Evolutionary conservation across 2,329 filamentous ascomycete species (phyloP).

Genomic region (Curvularia lunata): DNA sequence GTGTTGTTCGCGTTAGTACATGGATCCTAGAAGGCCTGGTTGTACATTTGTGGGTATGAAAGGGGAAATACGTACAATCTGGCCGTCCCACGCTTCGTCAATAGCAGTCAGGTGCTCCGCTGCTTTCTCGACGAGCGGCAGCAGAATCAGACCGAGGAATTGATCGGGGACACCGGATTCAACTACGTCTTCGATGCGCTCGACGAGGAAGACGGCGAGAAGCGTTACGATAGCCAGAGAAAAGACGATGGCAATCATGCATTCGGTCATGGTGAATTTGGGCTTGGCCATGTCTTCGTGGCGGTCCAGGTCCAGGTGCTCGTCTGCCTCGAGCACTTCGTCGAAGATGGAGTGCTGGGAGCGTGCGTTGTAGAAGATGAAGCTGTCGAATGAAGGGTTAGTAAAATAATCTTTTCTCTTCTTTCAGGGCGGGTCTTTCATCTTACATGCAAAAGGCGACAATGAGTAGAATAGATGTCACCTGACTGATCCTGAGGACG

Average conservation of each 20-base stretch:
- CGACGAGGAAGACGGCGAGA: slow-evolving; percentile 75
- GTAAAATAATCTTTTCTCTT: neutral
- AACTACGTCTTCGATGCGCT: slow-evolving; percentile 71
- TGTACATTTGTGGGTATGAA: neutral
- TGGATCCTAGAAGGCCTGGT: neutral
- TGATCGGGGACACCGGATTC: slow-evolving; percentile 56
- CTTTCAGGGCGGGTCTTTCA: neutral
- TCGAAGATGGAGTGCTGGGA: slow-evolving; percentile 81
- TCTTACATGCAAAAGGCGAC: slow-evolving; percentile 49
- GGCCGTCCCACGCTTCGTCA: slow-evolving; percentile 82
- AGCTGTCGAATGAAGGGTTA: slow-evolving; percentile 61
- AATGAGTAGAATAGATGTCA: slow-evolving; percentile 46
- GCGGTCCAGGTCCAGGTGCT: slow-evolving; percentile 69
- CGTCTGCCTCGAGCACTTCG: slow-evolving; percentile 73
- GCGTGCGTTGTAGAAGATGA: slow-evolving; percentile 73
- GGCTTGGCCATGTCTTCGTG: slow-evolving; percentile 65
- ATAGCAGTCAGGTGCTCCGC: slow-evolving; percentile 84
- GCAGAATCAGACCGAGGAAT: slow-evolving; percentile 74
- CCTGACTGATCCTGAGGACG: slow-evolving; percentile 44
- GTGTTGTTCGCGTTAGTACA: neutral
- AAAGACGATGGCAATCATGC: slow-evolving; percentile 67
- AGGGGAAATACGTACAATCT: slow-evolving; percentile 56
- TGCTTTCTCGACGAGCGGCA: slow-evolving; percentile 83
- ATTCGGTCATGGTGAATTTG: slow-evolving; percentile 79
- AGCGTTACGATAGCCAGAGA: slow-evolving; percentile 73